Evolutionary conservation across 495 filamentous ascomycete genomes (phyloP).

Genomic region (Penicillium pulvis): DNA sequence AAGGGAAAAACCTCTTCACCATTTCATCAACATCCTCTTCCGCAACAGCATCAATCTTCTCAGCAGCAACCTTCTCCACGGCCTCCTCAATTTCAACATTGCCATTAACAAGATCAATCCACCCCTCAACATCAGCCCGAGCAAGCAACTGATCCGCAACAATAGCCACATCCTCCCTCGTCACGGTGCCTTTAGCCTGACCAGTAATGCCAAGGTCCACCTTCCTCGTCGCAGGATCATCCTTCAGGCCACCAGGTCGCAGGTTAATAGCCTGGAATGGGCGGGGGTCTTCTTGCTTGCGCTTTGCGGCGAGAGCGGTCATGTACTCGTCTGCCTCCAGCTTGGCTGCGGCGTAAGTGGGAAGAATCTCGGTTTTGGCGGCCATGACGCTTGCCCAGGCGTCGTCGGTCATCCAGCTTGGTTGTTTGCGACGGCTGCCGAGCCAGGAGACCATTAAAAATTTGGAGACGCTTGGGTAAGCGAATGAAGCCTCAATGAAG

Average conservation of each 20-base stretch:
- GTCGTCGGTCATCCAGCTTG: conserved; percentile 69
- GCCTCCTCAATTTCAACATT: conserved; percentile 61
- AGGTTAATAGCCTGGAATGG: conserved; percentile 67
- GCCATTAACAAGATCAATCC: conserved; percentile 62
- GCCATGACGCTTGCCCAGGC: conserved; percentile 53
- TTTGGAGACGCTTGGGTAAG: conserved; percentile 60
- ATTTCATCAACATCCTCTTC: conserved; percentile 63
- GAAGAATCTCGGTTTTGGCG: conserved; percentile 55
- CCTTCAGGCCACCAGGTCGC: conserved; percentile 65
- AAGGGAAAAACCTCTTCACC: conserved; percentile 43
- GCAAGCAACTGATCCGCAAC: conserved; percentile 67
- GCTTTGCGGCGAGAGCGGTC: conserved; percentile 55
- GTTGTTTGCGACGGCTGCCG: conserved; percentile 56
- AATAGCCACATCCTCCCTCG: conserved; percentile 69
- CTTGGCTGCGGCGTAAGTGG: conserved; percentile 74
- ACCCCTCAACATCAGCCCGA: conserved; percentile 57
- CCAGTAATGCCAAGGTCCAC: conserved; percentile 66
- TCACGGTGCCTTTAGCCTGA: conserved; percentile 54
- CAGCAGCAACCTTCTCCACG: conserved; percentile 62
- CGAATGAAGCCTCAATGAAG: conserved; percentile 68
- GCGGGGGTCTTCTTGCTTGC: conserved; percentile 36
- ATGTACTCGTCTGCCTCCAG: conserved; percentile 73
- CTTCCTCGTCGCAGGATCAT: conserved; percentile 58
- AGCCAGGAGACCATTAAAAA: conserved; percentile 76
- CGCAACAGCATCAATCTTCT: conserved; percentile 65